These are phyloP conservation scores for Zarea fungicola DNA, from an alignment of 2,329 filamentous ascomycete species.

Conservation along the genomic window DNA sequence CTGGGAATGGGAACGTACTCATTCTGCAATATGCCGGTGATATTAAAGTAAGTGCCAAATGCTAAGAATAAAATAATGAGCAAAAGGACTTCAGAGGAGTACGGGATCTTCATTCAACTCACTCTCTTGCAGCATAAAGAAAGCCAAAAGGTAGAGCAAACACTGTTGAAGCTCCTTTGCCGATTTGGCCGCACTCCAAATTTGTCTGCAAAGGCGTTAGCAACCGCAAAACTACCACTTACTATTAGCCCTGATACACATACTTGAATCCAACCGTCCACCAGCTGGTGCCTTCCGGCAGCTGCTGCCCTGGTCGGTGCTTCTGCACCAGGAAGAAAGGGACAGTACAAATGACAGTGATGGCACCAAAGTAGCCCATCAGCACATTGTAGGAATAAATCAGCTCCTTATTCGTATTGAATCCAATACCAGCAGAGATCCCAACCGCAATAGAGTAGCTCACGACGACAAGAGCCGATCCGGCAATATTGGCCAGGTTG, in stretches of 20 bases:
- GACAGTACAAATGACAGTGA: constrained; percentile 17
- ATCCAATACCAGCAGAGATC: constrained; percentile 17
- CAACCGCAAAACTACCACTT: not conserved
- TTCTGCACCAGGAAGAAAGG: constrained; percentile 22
- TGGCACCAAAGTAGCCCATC: constrained; percentile 19
- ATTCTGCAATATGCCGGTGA: constrained; percentile 19
- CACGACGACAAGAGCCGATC: constrained; percentile 17
- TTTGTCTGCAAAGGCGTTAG: constrained; percentile 9
- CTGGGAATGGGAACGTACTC: constrained; percentile 10
- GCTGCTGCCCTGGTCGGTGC: constrained; percentile 19
- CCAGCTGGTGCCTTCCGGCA: constrained; percentile 16
- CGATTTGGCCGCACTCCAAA: constrained; percentile 18
- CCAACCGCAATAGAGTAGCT: constrained; percentile 18
- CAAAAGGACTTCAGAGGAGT: too few species aligned
- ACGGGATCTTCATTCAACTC: too few species aligned
- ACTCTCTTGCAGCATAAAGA: constrained; percentile 20
- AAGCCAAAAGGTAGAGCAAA: constrained; percentile 19
- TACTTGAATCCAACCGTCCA: constrained; percentile 16
- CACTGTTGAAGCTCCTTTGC: constrained; percentile 18
- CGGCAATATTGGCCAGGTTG: constrained; percentile 20
- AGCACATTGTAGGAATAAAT: constrained; percentile 17
- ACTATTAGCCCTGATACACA: not conserved
- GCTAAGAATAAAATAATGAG: too few species aligned
- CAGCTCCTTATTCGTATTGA: constrained; percentile 12
- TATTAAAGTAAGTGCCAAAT: constrained; percentile 17